Evolutionary conservation across 352 stramenopile species (phyloP).

Genomic region (Sclerospora graminicola): DNA sequence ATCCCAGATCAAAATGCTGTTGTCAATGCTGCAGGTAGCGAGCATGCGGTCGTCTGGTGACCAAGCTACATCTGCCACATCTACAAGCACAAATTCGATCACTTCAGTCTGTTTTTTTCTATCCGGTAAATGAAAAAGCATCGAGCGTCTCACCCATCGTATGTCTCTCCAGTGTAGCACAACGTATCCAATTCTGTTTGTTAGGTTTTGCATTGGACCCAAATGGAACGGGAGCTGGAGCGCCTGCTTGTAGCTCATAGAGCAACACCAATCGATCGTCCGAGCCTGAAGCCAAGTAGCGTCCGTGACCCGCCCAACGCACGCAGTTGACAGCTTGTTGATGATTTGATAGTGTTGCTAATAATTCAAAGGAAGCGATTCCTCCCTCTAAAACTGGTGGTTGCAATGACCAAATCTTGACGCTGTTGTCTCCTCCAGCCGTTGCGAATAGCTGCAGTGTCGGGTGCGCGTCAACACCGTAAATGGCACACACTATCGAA

Average conservation of each 20-base stretch:
- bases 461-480: constrained; percentile 78
- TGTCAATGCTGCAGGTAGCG: constrained; percentile 85
- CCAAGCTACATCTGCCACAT: constrained; percentile 81
- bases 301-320: constrained; percentile 66
- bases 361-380: constrained; percentile 63
- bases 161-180: constrained; percentile 71
- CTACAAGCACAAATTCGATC: constrained; percentile 20
- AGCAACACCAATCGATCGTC: constrained; percentile 80
- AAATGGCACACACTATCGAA: constrained; percentile 59
- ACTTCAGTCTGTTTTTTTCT: neutral
- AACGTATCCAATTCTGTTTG: constrained; percentile 79
- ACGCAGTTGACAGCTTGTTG: constrained; percentile 83
- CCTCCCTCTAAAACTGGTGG: constrained; percentile 15
- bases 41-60: constrained; percentile 82
- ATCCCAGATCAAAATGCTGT: constrained; percentile 82
- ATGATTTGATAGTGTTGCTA: constrained; percentile 73
- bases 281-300: constrained; percentile 72
- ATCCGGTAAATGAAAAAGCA: neutral
- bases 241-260: constrained; percentile 64
- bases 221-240: constrained; percentile 59
- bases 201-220: constrained; percentile 69
- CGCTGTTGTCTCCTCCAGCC: constrained; percentile 66
- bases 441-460: constrained; percentile 62
- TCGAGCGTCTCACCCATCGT: constrained; percentile 49
- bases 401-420: constrained; percentile 79